A percentile compares a stretch with the other conserved stretches of the same genome.
Conservation (phyloP, 495 filamentous ascomycete species). For the Daldinia loculata region DNA sequence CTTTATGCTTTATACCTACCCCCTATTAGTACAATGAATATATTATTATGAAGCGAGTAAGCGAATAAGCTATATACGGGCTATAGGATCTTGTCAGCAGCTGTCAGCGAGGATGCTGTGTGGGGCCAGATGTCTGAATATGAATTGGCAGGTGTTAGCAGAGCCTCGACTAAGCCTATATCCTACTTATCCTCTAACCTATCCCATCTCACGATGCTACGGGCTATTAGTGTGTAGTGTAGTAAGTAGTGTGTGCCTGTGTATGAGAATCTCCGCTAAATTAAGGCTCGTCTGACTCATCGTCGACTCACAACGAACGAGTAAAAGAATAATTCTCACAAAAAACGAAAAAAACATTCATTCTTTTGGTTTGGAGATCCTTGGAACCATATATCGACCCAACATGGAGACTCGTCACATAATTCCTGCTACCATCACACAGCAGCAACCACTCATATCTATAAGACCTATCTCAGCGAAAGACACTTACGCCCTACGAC, state of each 20-base stretch:
- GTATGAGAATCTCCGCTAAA: slow-evolving; percentile 17
- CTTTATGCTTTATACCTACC: slow-evolving; percentile 19
- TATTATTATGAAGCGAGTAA: not conserved
- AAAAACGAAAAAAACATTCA: not conserved
- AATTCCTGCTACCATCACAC: slow-evolving; percentile 1
- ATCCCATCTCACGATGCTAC: not conserved
- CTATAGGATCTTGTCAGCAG: slow-evolving; percentile 10
- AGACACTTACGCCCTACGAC: slow-evolving; percentile 36
- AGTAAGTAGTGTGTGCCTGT: not conserved
- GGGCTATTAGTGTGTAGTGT: not conserved
- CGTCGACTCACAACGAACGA: slow-evolving; percentile 5
- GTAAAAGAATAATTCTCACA: not conserved
- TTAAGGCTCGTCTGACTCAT: slow-evolving; percentile 29
- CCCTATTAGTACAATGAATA: slow-evolving; percentile 15
- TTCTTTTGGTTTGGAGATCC: slow-evolving; percentile 1
- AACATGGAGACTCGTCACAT: slow-evolving; percentile 35
- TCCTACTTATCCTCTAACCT: not conserved
- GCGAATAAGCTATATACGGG: not conserved
- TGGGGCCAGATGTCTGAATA: slow-evolving; percentile 33
- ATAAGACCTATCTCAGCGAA: slow-evolving; percentile 28
- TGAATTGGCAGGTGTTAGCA: slow-evolving; percentile 30
- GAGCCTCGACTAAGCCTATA: slow-evolving; percentile 18
- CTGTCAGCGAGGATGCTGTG: slow-evolving; percentile 26
- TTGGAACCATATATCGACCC: slow-evolving; percentile 30
- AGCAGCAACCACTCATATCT: slow-evolving; percentile 10